Base-by-base conservation (phyloP, 179 eudicot species). In the Gypsophila paniculata region DNA sequence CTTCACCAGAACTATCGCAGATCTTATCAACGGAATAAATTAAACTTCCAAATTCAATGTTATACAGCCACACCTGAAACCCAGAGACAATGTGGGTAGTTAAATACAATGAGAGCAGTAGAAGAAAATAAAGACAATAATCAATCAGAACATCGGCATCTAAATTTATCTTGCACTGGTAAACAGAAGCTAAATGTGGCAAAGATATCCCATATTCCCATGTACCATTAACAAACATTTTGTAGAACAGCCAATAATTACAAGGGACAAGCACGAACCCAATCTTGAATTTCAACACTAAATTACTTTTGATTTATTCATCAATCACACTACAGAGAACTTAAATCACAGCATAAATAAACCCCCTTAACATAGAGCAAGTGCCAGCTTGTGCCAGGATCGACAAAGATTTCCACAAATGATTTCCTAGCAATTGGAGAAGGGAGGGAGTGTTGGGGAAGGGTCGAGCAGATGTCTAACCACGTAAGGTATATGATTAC, bases 1-100 rank as follows among this genome's bases (percentile, higher is more conserved):
- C 99, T 82, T 95, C 99, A 61, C 99, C 99, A 73, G 93, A 87
- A 66, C 64, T 82, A 84, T 95, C 98, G 67, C 99, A 95, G 48
- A 85, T 76, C 83, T 87, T 87, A 78, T 95, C 99, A 46, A 80
- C 89, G 48, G 79, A 67, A 74, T 87, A 91, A 53, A 82, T 32
- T 39, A 92, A 79, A 77, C 84, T 87, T 77, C 79, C 95, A 73
- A 78, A 76, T 53, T 81, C 93, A 58, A 81, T 58, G 18, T 82
- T 78, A 70, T 86, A 78, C 66, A 91, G 82, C 99, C 99, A 95
- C 67, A 95, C 97, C 99, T 95, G 86, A 57, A 78, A 74, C 7
- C 59, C 60, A 59, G 59, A 58, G 18, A 53, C 34, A 68, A 72
- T 19, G 36, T 44, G 51, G 48, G 36, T 17, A 38, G 32, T 21